Base-by-base conservation (phyloP, 768 basidiomycete genomes). In the Amanita pallidorosea region DNA sequence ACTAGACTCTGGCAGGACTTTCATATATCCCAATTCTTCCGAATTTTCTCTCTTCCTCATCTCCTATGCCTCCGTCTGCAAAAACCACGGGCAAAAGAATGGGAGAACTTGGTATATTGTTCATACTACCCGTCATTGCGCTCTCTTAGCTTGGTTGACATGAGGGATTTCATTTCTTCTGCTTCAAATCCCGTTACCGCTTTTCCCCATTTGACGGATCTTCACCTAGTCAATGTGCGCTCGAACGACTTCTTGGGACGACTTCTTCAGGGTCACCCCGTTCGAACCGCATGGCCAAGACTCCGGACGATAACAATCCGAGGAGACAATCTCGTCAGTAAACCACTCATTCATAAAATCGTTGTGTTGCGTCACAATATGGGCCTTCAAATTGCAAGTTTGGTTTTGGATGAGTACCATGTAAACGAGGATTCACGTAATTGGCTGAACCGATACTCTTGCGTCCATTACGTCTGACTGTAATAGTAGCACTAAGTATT, bases 321-420 rank as follows among this genome's bases (percentile, higher is more conserved):
- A 34, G 56, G 59, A 0, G 64, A 65, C 48, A 25, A 60, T 5
- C 44, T 55, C 25, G 51, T 56, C 9, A 63, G 60, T 43, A 59
- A 56, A 49, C 63, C 62, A 9, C 61, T 66, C 12, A 56, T 67
- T 12, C 62, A 64, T 38, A 57, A 56, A 20, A 54, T 62, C 2
- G 56, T 68, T 22, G 20, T 9, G 7, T 41, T 41, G 11, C 60
- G 63, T 12, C 47, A 54, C 33, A 37, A 41, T 6, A 29, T 54
- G 13, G 58, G 58, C 11, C 48, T 40, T 29, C 38, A 27, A 7
- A 49, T 49, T 7, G 5, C 37, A n/a, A 49, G 11, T 12, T 29
- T 49, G 6, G 38, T 49, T 49, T 33, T 49, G 25, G 48, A 49
- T 3, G 35, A 38, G n/a, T 27, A 13, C 2, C 23, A 40, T 41